Base-by-base conservation (phyloP, 257 asterid genomes). In the Gentiana straminea region DNA sequence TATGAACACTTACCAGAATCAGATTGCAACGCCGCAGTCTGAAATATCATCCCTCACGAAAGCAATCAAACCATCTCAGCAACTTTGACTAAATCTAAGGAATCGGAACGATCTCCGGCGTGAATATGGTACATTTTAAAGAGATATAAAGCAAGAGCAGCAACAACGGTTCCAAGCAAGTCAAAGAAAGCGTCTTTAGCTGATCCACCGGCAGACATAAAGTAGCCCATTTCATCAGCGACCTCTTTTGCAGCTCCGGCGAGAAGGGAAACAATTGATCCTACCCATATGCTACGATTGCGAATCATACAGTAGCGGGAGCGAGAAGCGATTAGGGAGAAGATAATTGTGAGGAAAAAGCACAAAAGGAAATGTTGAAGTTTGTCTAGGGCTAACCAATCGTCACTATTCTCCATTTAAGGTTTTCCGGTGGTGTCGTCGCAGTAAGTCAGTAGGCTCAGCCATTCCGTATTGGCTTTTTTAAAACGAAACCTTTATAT, bases 201-300 rank as follows among this genome's bases (percentile, higher is more conserved):
- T n/a, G 96, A 90, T 1, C 86, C 96, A 4, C 96, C 94, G 51
- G 94, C 76, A 52, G 96, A 86, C 49, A 64, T 67, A 69, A 86
- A 84, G 68, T 65, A 79, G 0, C 97, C 97, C 5, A 89, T 47
- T 61, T 90, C 91, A 63, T 90, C 97, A 52, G 86, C 93, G 49
- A 77, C 65, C 75, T 89, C 97, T 68, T 89, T 89, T 49, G 81
- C 90, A 56, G 79, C 88, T 55, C 94, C 96, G 61, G 79, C 78
- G 35, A 73, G 53, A 1, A 84, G 77, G 7, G 96, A 82, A 32
- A 76, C 35, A 13, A 82, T 44, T 63, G 89, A 86, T 59, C 94
- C 95, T 68, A 90, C 57, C 94, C 79, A 77, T 64, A 81, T 73
- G 65, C 81, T 64, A 67, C 82, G 73, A 68, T 73, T 80, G 55